Conservation (phyloP, 2,329 filamentous ascomycete genomes). For the Pyrenochaeta sp. region DNA sequence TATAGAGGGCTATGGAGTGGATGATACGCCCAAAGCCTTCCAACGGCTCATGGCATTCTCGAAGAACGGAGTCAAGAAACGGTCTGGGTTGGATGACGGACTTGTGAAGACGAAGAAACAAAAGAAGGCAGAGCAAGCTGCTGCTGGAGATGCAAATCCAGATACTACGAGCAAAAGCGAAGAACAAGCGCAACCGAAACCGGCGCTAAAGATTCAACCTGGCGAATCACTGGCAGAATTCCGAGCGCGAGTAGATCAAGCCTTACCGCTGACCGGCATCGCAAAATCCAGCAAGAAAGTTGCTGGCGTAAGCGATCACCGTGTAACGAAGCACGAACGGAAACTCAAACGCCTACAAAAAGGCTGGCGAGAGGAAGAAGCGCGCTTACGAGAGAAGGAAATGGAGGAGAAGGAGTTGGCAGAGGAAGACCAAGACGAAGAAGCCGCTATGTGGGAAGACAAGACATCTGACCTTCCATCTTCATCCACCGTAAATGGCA, state of each 20-base stretch:
- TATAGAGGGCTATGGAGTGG: conserved; percentile 63
- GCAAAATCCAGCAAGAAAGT: conserved; percentile 68
- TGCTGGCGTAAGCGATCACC: conserved; percentile 70
- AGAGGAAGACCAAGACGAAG: conserved; percentile 66
- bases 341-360: conserved; percentile 71
- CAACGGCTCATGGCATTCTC: conserved; percentile 82
- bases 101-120: conserved; percentile 58
- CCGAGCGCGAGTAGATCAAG: conserved; percentile 80
- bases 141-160: conserved; percentile 18
- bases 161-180: conserved; percentile 28
- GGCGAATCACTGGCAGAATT: conserved; percentile 87
- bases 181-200: conserved; percentile 22
- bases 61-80: conserved; percentile 60
- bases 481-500: conserved; percentile 56
- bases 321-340: conserved; percentile 81
- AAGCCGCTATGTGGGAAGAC: conserved; percentile 70
- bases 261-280: conserved; percentile 78
- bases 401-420: conserved; percentile 79
- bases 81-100: conserved; percentile 76
- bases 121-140: conserved; percentile 42
- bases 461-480: conserved; percentile 68
- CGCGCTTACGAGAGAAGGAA: conserved; percentile 72
- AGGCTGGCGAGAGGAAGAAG: conserved; percentile 66
- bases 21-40: conserved; percentile 92
- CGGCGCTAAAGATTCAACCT: conserved; percentile 68